phyloP scores from a whole-genome alignment of 1,284 basidiomycete species.

The Malassezia psittaci region DNA sequence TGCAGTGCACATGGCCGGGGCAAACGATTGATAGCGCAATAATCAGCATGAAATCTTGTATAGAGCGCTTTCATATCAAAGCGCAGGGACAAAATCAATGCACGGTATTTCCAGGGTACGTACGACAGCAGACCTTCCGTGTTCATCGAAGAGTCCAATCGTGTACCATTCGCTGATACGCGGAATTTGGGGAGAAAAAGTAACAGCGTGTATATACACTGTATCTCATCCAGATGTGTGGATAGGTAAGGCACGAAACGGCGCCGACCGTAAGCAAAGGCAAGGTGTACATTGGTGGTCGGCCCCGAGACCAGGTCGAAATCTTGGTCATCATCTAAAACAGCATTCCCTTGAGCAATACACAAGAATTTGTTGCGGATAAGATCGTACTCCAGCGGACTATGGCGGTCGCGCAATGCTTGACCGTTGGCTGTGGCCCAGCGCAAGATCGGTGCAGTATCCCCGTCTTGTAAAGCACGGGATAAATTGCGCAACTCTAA shows the following conservation, averaged over 20 bases:
- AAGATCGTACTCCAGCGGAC: slow-evolving; percentile 32
- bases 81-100: slow-evolving; percentile 23
- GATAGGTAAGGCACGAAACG: slow-evolving; percentile 61
- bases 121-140: slow-evolving; percentile 18
- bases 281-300: slow-evolving; percentile 44
- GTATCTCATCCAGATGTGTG: slow-evolving; percentile 60
- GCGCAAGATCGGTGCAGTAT: slow-evolving; percentile 27
- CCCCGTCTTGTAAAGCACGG: slow-evolving; percentile 20
- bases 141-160: background rate
- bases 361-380: slow-evolving; percentile 33
- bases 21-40: slow-evolving; percentile 74
- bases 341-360: slow-evolving; percentile 16
- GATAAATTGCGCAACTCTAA: slow-evolving; percentile 19
- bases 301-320: background rate
- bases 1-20: slow-evolving; percentile 74
- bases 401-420: slow-evolving; percentile 23
- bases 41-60: slow-evolving; percentile 74
- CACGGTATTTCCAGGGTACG: slow-evolving; percentile 28
- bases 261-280: slow-evolving; percentile 64
- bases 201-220: slow-evolving; percentile 65
- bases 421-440: slow-evolving; percentile 27
- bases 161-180: background rate
- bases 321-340: background rate
- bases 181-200: slow-evolving; percentile 57
- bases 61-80: slow-evolving; percentile 61